These are phyloP conservation scores for Fusarium papillatum DNA, from an alignment of 2,329 filamentous ascomycete genomes.

Conservation along the genomic window DNA sequence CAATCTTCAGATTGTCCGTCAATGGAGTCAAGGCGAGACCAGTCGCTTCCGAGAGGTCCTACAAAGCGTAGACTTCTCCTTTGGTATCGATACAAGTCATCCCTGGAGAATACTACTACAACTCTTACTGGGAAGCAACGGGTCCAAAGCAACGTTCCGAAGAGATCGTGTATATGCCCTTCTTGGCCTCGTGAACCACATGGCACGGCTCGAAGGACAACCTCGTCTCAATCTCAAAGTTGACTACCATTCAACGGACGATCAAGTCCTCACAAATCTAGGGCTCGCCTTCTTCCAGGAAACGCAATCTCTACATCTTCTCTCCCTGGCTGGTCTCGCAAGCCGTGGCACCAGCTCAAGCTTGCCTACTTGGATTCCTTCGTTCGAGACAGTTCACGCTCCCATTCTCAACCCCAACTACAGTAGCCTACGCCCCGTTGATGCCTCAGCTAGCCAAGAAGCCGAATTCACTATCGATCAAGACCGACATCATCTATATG, in stretches of 20 bases:
- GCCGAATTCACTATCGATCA: slow-evolving; percentile 26
- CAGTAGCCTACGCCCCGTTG: slow-evolving; percentile 17
- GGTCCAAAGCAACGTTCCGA: slow-evolving; percentile 33
- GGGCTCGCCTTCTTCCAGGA: slow-evolving; percentile 25
- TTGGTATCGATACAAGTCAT: slow-evolving; percentile 22
- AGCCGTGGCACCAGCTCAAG: slow-evolving; percentile 17
- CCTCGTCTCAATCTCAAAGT: slow-evolving; percentile 24
- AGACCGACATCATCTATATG: slow-evolving; percentile 10
- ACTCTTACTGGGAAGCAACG: slow-evolving; percentile 33
- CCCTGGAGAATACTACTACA: slow-evolving; percentile 20
- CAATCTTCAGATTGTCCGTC: slow-evolving; percentile 32
- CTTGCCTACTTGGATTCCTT: slow-evolving; percentile 38
- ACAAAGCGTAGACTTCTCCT: slow-evolving; percentile 20
- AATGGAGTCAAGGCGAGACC: slow-evolving; percentile 29
- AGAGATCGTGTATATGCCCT: slow-evolving; percentile 43
- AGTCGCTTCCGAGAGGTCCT: slow-evolving; percentile 21
- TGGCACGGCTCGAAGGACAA: slow-evolving; percentile 20
- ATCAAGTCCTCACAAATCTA: slow-evolving; percentile 29
- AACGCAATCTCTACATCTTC: slow-evolving; percentile 34
- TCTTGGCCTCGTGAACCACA: slow-evolving; percentile 40
- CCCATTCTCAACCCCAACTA: slow-evolving; percentile 31
- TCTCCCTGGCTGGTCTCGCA: slow-evolving; percentile 35
- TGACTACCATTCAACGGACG: slow-evolving; percentile 35
- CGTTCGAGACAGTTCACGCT: slow-evolving; percentile 33
- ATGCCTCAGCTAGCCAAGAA: slow-evolving; percentile 5